Conservation (phyloP, 2,329 filamentous ascomycete species). For the Epicoccum nigrum region DNA sequence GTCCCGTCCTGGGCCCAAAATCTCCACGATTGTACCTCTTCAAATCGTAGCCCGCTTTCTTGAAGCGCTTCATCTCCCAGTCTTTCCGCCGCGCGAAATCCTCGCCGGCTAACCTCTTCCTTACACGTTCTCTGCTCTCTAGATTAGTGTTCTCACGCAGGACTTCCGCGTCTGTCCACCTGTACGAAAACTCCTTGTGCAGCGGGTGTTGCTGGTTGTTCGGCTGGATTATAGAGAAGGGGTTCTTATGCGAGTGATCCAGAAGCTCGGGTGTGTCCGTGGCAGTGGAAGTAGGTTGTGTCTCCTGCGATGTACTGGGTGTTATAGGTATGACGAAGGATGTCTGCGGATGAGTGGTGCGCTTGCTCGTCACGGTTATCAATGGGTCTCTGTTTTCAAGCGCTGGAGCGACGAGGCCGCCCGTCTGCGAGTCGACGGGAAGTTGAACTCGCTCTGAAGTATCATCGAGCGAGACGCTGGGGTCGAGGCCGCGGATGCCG, state of each 20-base stretch:
- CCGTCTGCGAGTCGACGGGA: constrained; percentile 6
- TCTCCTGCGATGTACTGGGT: too few species aligned
- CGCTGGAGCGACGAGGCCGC: constrained; percentile 17
- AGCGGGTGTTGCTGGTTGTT: constrained; percentile 33
- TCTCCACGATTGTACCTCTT: constrained; percentile 45
- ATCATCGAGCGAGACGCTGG: constrained; percentile 29
- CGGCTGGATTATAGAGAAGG: constrained; percentile 34
- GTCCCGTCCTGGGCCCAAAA: constrained; percentile 45
- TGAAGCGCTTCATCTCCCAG: constrained; percentile 46
- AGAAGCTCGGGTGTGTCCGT: constrained; percentile 31
- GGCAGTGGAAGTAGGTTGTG: neutral
- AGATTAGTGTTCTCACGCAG: too few species aligned
- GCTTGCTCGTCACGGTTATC: constrained; percentile 31
- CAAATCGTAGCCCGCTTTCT: constrained; percentile 40
- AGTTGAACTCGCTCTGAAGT: constrained; percentile 26
- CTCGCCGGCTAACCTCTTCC: constrained; percentile 34
- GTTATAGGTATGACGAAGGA: constrained; percentile 34
- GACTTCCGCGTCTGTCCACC: constrained; percentile 37
- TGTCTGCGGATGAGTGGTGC: constrained; percentile 16
- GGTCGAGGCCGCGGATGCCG: constrained; percentile 37
- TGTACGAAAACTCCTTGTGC: constrained; percentile 40
- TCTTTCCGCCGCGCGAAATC: constrained; percentile 36
- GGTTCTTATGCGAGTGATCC: constrained; percentile 37
- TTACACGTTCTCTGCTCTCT: constrained; percentile 22
- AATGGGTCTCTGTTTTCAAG: constrained; percentile 32